These are phyloP conservation scores for Globisporangium radiosum DNA, from an alignment of 352 stramenopile species.

Conservation along the genomic window DNA sequence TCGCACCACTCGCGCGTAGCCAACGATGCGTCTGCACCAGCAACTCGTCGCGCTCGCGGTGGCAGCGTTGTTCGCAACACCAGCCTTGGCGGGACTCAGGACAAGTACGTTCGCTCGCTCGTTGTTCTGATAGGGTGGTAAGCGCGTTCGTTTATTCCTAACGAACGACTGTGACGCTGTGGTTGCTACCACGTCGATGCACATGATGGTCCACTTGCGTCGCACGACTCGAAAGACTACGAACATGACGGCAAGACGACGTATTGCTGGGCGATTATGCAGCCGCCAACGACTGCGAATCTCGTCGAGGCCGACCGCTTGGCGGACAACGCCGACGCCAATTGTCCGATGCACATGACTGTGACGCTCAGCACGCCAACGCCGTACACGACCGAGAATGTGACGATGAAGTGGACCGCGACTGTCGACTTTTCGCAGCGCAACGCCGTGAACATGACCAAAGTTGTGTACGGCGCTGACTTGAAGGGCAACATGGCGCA, in stretches of 20 bases:
- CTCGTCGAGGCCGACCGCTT: slow-evolving; percentile 33
- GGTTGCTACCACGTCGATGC: too few species aligned
- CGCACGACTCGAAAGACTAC: slow-evolving; percentile 19
- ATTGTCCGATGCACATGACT: slow-evolving; percentile 41
- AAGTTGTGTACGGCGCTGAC: slow-evolving; percentile 32
- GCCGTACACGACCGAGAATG: slow-evolving; percentile 24
- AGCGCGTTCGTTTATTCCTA: too few species aligned
- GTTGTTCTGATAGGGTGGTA: neutral
- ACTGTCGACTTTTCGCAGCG: slow-evolving; percentile 29
- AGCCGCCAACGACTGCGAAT: slow-evolving; percentile 29
- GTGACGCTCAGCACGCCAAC: slow-evolving; percentile 21
- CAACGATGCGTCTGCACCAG: neutral
- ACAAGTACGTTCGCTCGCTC: neutral
- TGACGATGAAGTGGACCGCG: slow-evolving; percentile 47
- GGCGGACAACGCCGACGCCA: slow-evolving; percentile 15
- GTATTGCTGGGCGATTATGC: slow-evolving; percentile 52
- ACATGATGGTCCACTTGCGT: too few species aligned
- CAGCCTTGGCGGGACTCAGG: neutral
- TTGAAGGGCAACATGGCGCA: slow-evolving; percentile 28
- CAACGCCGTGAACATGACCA: slow-evolving; percentile 46
- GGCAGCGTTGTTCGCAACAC: neutral
- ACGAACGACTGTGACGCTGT: neutral
- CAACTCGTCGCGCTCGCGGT: neutral
- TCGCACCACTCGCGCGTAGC: too few species aligned
- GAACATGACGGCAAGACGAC: slow-evolving; percentile 29